Evolutionary conservation across 2,329 filamentous ascomycete genomes (phyloP), one percentile per base, ranked within the genome.

Genomic region (Colletotrichum sojae): DNA sequence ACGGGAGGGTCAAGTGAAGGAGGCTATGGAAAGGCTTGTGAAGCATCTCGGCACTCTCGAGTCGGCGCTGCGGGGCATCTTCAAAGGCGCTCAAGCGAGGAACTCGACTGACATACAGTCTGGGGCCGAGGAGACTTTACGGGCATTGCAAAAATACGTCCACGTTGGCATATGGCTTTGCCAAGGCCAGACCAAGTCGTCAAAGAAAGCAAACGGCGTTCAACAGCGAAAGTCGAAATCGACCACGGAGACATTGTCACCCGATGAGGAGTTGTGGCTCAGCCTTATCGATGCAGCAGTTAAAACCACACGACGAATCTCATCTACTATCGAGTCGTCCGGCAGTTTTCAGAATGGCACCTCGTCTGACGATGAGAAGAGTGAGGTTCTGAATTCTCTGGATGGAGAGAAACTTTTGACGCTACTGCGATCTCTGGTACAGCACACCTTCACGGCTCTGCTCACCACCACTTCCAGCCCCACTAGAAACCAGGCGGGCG

Each of bases 151-250:
- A 70, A 98, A 97, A 78, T 98, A 97, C 80, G 90, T 92, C 1
- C 91, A 94, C 72, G 94, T 99, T 1, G 96, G 97, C 15, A 95
- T 97, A 58, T 99, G 96, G 96, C 84, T 99, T 13, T 98, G 96
- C 74, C 94, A 97, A 79, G 90, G 92, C 1, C 94, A 97, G 77
- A 94, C 89, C 56, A 93, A 92, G 75, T 88, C 86, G 0, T 80
- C 83, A 6, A 85, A 83, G 67, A 80, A 81, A 68, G 74, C 77
- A 61, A 83, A 79, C 72, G 78, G 81, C 20, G 80, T 87, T 5
- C 67, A 69, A 58, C 80, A 88, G 57, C 83, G 90, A 72, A 88
- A 79, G 79, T 88, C 79, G 69, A 86, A 88, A 63, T 74, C 79
- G 5, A 73, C 79, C 1, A 78, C 78, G 2, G 83, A 84, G 48